These are phyloP conservation scores for Hypoxylon cercidicola DNA, from an alignment of 495 filamentous ascomycete genomes.

Conservation along the genomic window DNA sequence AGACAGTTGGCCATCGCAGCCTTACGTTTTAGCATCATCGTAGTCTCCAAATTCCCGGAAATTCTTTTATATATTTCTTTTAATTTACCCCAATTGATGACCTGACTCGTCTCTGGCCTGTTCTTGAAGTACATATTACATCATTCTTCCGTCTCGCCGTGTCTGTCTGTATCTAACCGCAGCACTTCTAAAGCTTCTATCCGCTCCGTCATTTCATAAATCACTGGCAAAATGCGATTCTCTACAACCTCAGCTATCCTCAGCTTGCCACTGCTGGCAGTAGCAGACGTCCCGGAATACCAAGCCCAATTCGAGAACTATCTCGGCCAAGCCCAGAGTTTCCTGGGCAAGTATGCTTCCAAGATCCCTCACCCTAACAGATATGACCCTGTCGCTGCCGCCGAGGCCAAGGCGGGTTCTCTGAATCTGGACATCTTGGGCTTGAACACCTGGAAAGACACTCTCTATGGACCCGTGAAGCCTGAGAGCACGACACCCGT, in stretches of 20 bases:
- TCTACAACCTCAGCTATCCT: constrained; percentile 67
- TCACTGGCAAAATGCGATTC: constrained; percentile 71
- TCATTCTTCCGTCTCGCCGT: constrained; percentile 17
- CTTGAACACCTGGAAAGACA: constrained; percentile 75
- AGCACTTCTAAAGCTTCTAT: constrained; percentile 21
- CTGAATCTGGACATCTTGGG: constrained; percentile 69
- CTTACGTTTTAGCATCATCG: constrained; percentile 2
- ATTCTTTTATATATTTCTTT: constrained; percentile 12
- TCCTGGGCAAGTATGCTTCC: constrained; percentile 68
- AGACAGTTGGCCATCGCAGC: constrained; percentile 17
- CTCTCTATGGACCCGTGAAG: constrained; percentile 70
- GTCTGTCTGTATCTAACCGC: neutral
- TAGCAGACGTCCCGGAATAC: constrained; percentile 65
- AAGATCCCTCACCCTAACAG: constrained; percentile 64
- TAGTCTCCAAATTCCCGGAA: neutral
- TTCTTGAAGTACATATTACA: constrained; percentile 31
- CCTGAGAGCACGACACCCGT: constrained; percentile 65
- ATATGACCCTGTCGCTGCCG: constrained; percentile 52
- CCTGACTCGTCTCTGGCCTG: neutral
- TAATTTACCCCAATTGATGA: constrained; percentile 11
- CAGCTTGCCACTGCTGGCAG: constrained; percentile 75
- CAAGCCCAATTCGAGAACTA: constrained; percentile 76
- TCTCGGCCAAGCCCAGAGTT: constrained; percentile 68
- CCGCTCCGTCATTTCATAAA: constrained; percentile 24
- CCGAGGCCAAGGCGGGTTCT: constrained; percentile 49